A percentile compares a stretch with the other conserved stretches of the same genome.
These are phyloP conservation scores for Urochloa ruziziensis DNA, from an alignment of 176 grass and related monocot genomes.

Conservation along the genomic window DNA sequence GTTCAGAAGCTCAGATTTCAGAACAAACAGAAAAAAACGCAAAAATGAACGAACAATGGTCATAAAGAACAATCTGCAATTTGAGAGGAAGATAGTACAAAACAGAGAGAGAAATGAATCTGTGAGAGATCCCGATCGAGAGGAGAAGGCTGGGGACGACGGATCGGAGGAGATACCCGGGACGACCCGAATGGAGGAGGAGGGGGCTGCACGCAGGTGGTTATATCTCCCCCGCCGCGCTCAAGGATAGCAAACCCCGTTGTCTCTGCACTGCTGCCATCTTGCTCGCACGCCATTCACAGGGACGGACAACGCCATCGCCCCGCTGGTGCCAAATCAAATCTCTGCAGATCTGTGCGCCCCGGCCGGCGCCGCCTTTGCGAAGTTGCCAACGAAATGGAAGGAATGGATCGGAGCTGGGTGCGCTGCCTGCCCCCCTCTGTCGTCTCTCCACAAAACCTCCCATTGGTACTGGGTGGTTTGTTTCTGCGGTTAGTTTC, in stretches of 20 bases:
- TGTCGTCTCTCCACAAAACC: neutral
- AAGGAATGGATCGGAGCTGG: too few relatives aligned
- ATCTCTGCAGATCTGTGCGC: too few relatives aligned
- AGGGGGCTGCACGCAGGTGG: neutral
- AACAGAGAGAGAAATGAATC: neutral
- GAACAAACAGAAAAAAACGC: neutral
- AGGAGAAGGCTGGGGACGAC: neutral
- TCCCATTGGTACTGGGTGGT: neutral
- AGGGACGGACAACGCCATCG: neutral
- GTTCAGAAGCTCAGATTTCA: neutral
- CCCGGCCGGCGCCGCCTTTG: neutral
- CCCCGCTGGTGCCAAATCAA: neutral
- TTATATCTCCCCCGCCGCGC: neutral
- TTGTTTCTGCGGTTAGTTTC: neutral
- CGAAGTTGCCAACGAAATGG: too few relatives aligned
- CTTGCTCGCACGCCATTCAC: neutral
- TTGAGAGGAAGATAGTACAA: too few relatives aligned
- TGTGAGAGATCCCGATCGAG: neutral
- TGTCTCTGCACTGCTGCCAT: neutral
- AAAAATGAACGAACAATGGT: neutral
- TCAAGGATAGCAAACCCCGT: neutral
- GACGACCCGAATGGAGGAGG: neutral
- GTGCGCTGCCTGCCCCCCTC: too few relatives aligned
- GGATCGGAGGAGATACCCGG: slow-evolving; percentile 5
- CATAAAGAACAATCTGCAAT: too few relatives aligned